phyloP scores from a whole-genome alignment of 1,284 basidiomycete genomes.

The Tilletiopsis washingtonensis region DNA sequence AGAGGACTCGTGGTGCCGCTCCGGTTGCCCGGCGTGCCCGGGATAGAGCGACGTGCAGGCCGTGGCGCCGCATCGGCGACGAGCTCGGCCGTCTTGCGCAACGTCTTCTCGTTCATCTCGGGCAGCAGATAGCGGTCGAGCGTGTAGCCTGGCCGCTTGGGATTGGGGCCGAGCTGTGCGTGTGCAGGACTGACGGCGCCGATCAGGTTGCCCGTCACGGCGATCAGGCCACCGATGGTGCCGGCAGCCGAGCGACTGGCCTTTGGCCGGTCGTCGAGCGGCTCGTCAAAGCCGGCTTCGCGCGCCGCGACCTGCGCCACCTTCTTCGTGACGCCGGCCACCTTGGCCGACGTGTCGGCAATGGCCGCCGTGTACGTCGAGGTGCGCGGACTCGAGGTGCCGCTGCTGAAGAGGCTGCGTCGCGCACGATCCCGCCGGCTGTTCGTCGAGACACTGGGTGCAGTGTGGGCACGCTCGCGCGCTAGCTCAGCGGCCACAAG shows the following conservation, averaged over 20 bases:
- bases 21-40: constrained; percentile 5
- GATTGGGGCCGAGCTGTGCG: constrained; percentile 57
- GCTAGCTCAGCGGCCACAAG: constrained; percentile 1
- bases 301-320: constrained; percentile 31
- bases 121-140: constrained; percentile 55
- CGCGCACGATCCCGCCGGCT: background rate
- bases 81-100: constrained; percentile 41
- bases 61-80: constrained; percentile 39
- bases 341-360: background rate
- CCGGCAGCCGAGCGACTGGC: constrained; percentile 58
- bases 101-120: constrained; percentile 46
- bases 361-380: background rate
- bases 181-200: constrained; percentile 43
- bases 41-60: constrained; percentile 6
- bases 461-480: background rate
- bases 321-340: constrained; percentile 8
- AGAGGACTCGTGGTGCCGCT: background rate
- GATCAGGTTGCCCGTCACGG: constrained; percentile 59
- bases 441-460: background rate
- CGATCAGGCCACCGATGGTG: constrained; percentile 65
- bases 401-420: too few species aligned
- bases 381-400: background rate
- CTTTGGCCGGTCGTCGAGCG: constrained; percentile 51
- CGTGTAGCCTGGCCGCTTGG: constrained; percentile 62
- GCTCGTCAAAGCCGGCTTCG: constrained; percentile 34